Conservation (phyloP, 495 filamentous ascomycete genomes). For the Penicillium pulvis region DNA sequence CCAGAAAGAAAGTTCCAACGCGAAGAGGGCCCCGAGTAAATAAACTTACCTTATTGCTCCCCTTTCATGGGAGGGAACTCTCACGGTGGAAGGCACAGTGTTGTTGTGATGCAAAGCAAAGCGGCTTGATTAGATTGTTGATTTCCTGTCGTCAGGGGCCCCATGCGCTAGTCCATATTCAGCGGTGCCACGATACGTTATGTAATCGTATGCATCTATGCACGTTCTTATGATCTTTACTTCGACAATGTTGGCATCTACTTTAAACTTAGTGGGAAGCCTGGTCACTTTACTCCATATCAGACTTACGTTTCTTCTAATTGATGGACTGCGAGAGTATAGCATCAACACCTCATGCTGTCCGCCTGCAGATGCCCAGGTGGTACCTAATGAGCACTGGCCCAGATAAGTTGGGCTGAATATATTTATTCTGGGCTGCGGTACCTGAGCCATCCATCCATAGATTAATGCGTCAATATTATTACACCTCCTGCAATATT, state of each 20-base stretch:
- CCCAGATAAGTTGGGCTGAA: no score
- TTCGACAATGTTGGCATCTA: not conserved
- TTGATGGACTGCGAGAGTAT: no score
- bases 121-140: slow-evolving; percentile 35
- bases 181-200: not conserved
- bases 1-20: slow-evolving; percentile 6
- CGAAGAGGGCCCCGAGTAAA: slow-evolving; percentile 8
- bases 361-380: no score
- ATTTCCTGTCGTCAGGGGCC: slow-evolving; percentile 34
- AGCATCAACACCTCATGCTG: no score
- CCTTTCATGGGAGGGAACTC: slow-evolving; percentile 9
- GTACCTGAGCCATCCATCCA: no score
- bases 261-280: no score
- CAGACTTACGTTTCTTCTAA: no score
- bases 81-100: slow-evolving; percentile 29
- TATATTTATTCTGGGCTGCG: no score
- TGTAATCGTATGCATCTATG: not conserved
- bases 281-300: no score
- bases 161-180: slow-evolving; percentile 7
- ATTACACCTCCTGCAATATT: no score
- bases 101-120: slow-evolving; percentile 16
- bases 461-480: no score
- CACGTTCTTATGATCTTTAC: not conserved
- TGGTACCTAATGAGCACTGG: no score
- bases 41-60: slow-evolving; percentile 17